Evolutionary conservation across 2,329 filamentous ascomycete genomes (phyloP), one percentile per base, ranked within the genome.

Genomic region (Pseudonectria foliicola): DNA sequence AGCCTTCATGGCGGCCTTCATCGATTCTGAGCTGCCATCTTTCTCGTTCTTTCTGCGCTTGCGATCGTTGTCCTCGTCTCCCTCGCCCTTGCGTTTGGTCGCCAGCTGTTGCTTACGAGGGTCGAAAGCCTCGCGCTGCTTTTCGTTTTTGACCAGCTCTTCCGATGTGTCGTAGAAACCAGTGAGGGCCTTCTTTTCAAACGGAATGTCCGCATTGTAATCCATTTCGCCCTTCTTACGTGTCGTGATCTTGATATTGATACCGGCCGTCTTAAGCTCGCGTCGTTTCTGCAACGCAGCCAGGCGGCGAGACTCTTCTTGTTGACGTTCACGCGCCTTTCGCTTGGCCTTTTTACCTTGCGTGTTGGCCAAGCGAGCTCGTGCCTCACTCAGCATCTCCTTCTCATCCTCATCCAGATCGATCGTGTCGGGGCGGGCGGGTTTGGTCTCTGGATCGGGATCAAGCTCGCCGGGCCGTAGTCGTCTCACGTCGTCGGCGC

Each of bases 321-420:
- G 75, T 58, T 96, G 90, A 44, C 92, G 76, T 63, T 98, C 92
- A 53, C 92, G 78, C 24, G 92, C 92, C 71, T 98, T 98, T 49
- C 92, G 73, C 71, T 98, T 98, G 6, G 92, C 92, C 68, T 98
- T 98, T 67, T 98, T 98, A 58, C 92, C 92, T 63, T 96, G 92
- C 10, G 92, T 96, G 55, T 98, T 98, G 44, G 92, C 92, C 45
- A 98, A 69, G 66, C 92, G 87, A 37, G 92, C 92, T 57, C 92
- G 85, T 49, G 92, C 92, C 66, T 98, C 92, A 58, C 89, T 95
- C 54, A 98, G 65, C 92, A 98, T 98, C 64, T 98, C 92, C 68
- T 98, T 96, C 63, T 98, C 92, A 57, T 98, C 92, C 60, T 98
- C 92, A 57, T 98, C 92, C 53, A 98, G 79, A 62, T 98, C 92